These are phyloP conservation scores for Talaromyces nanjingensis DNA, from an alignment of 495 filamentous ascomycete genomes.

Conservation along the genomic window DNA sequence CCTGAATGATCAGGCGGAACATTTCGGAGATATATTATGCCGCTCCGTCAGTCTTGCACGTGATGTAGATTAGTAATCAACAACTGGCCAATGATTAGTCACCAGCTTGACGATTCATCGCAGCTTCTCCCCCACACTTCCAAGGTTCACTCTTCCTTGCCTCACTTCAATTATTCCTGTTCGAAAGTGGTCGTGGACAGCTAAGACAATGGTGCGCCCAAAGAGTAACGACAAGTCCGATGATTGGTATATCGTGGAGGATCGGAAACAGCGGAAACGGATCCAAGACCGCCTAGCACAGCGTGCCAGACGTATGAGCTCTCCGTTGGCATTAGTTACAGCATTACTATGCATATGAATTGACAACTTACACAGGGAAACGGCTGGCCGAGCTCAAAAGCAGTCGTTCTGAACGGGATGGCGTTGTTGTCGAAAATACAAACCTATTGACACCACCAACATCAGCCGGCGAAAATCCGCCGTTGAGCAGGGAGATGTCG, in stretches of 20 bases:
- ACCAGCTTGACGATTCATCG: no score
- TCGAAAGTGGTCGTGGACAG: no score
- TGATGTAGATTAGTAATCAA: background rate
- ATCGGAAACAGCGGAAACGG: conserved; percentile 8
- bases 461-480: background rate
- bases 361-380: background rate
- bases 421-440: background rate
- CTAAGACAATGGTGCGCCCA: background rate
- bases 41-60: background rate
- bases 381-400: background rate
- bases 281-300: conserved; percentile 14
- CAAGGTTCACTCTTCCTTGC: background rate
- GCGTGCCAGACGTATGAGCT: conserved; percentile 10
- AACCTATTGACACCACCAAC: background rate
- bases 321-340: background rate
- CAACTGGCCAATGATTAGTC: background rate
- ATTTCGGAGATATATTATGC: background rate
- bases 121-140: no score
- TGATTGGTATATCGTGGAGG: background rate
- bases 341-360: background rate
- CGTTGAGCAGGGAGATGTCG: background rate
- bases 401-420: background rate
- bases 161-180: background rate
- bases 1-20: background rate
- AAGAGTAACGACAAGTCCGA: background rate